phyloP scores from a whole-genome alignment of 805 yeast genomes.

The Novakomyces olei region DNA sequence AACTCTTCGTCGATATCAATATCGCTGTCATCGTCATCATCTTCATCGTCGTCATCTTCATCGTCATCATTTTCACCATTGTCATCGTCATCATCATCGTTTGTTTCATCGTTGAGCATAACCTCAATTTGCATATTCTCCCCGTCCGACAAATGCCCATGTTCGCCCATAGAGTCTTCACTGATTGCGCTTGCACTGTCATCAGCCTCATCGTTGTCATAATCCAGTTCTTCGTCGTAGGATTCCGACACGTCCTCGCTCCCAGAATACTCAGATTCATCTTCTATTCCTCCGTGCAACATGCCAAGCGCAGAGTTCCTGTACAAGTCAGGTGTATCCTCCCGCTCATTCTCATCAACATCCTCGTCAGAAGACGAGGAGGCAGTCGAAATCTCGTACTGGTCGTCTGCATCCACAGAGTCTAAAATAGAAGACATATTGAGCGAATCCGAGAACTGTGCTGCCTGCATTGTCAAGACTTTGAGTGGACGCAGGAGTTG shows the following conservation, averaged over 20 bases:
- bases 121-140: conserved; percentile 9
- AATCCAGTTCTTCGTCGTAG: conserved; percentile 11
- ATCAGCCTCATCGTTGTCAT: conserved; percentile 40
- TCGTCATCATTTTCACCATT: conserved; percentile 13
- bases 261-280: conserved; percentile 30
- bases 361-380: conserved; percentile 18
- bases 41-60: conserved; percentile 11
- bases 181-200: conserved; percentile 19
- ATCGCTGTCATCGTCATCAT: conserved; percentile 11
- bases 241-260: conserved; percentile 15
- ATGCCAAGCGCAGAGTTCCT: conserved; percentile 80
- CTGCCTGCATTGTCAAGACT: conserved; percentile 9
- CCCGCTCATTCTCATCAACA: conserved; percentile 17
- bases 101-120: conserved; percentile 14
- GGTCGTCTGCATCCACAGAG: conserved; percentile 30
- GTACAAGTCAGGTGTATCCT: conserved; percentile 64
- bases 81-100: conserved; percentile 13
- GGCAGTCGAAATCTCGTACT: conserved; percentile 24
- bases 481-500: conserved; percentile 35
- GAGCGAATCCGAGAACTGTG: conserved; percentile 22
- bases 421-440: conserved; percentile 15
- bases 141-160: conserved; percentile 10
- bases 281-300: conserved; percentile 65
- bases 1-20: conserved; percentile 11
- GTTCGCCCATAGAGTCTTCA: conserved; percentile 25